phyloP scores from a whole-genome alignment of 2,329 filamentous ascomycete genomes.

The Gaeumannomyces sp. region DNA sequence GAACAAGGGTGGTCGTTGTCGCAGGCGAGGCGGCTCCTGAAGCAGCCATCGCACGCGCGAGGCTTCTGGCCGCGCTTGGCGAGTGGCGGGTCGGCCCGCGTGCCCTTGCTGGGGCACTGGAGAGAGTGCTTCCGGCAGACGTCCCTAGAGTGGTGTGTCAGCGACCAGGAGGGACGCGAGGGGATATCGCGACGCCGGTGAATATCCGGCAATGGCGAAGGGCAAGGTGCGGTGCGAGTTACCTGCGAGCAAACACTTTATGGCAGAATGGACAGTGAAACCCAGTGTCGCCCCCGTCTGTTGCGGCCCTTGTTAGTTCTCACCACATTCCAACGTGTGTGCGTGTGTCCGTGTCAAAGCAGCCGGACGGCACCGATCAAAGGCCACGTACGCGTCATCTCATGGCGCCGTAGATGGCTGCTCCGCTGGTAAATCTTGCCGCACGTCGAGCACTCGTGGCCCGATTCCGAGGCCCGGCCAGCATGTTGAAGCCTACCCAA shows the following conservation, averaged over 20 bases:
- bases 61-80: constrained; percentile 23
- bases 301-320: not conserved
- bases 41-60: constrained; percentile 23
- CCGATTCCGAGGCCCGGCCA: not conserved
- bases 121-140: constrained; percentile 23
- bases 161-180: no score
- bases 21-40: constrained; percentile 23
- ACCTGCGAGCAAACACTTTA: constrained; percentile 9
- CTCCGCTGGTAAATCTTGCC: constrained; percentile 10
- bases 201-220: not conserved
- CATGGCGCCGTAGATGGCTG: constrained; percentile 10
- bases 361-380: no score
- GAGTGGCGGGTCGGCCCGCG: constrained; percentile 14
- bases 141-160: not conserved
- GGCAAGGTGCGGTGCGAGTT: not conserved
- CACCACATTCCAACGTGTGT: not conserved
- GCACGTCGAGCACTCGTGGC: constrained; percentile 3
- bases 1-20: constrained; percentile 21
- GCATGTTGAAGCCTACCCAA: not conserved
- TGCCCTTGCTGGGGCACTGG: constrained; percentile 17
- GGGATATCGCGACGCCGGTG: not conserved
- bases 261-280: constrained; percentile 10
- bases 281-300: constrained; percentile 4
- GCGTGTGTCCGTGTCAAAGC: not conserved
- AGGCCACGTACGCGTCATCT: constrained; percentile 7